Conservation (phyloP, 2,329 filamentous ascomycete genomes). For the Penicillium sp. region DNA sequence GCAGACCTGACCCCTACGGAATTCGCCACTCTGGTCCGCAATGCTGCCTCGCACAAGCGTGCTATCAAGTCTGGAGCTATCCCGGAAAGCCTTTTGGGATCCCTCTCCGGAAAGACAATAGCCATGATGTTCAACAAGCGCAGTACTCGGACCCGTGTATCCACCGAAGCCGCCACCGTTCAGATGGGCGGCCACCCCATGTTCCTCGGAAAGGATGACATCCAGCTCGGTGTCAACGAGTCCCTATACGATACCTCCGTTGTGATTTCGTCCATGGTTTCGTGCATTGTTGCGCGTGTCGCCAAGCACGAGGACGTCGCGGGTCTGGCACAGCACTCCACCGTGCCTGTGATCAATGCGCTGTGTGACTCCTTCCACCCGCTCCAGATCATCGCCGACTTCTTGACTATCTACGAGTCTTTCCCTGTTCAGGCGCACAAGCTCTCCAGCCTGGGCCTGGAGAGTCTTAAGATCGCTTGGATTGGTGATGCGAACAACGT, state of each 20-base stretch:
- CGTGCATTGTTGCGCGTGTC: slow-evolving; percentile 77
- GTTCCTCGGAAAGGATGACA: slow-evolving; percentile 95
- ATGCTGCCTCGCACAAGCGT: slow-evolving; percentile 74
- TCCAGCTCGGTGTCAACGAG: slow-evolving; percentile 93
- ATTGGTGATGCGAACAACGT: slow-evolving; percentile 97
- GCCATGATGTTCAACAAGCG: slow-evolving; percentile 98
- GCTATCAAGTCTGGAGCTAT: slow-evolving; percentile 69
- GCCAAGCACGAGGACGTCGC: slow-evolving; percentile 74
- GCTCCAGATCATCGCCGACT: slow-evolving; percentile 90
- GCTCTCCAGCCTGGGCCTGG: slow-evolving; percentile 62
- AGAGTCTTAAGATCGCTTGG: slow-evolving; percentile 91
- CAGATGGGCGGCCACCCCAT: slow-evolving; percentile 89
- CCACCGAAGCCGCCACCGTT: slow-evolving; percentile 87
- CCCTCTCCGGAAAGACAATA: slow-evolving; percentile 74
- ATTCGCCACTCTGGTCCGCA: slow-evolving; percentile 76
- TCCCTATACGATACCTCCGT: slow-evolving; percentile 87
- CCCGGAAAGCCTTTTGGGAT: slow-evolving; percentile 59
- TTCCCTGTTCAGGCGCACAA: slow-evolving; percentile 55
- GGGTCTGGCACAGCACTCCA: slow-evolving; percentile 68
- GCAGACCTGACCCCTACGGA: slow-evolving; percentile 78
- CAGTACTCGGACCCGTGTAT: slow-evolving; percentile 88
- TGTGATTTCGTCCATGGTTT: slow-evolving; percentile 92
- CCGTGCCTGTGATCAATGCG: slow-evolving; percentile 81
- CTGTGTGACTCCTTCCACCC: slow-evolving; percentile 91
- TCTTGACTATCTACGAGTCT: slow-evolving; percentile 81